Conservation (phyloP, 148 eudicot genomes). For the Chenopodium berlandieri region DNA sequence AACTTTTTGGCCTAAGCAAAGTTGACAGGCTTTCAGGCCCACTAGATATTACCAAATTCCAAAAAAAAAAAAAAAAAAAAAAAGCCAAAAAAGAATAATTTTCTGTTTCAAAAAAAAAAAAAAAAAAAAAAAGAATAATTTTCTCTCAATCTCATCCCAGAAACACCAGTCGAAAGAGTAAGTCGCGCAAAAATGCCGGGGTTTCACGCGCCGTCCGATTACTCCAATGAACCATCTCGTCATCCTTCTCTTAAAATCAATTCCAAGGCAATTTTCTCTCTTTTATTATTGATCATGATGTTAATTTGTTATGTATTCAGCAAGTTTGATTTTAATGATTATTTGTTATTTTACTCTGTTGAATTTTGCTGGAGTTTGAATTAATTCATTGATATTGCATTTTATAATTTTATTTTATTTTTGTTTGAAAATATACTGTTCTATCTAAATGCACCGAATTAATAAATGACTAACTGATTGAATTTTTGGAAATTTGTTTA, state of each 20-base stretch:
- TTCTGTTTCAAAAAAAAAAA: too few species aligned
- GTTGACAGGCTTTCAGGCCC: too few species aligned
- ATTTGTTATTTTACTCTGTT: not conserved
- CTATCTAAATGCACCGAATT: not conserved
- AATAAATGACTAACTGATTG: not conserved
- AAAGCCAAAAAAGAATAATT: too few species aligned
- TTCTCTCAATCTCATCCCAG: not conserved
- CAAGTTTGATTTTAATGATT: not conserved
- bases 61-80: too few species aligned
- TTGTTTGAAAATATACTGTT: too few species aligned
- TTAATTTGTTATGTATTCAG: not conserved
- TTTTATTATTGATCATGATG: not conserved
- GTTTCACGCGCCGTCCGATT: slow-evolving; percentile 65
- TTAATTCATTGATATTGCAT: not conserved
- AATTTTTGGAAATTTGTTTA: not conserved
- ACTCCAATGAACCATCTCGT: slow-evolving; percentile 73
- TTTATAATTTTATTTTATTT: not conserved
- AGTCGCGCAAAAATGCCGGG: slow-evolving; percentile 58
- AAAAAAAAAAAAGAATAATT: too few species aligned
- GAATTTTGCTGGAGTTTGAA: not conserved
- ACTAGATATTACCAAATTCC: too few species aligned
- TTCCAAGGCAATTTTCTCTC: slow-evolving; percentile 51
- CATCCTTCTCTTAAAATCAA: slow-evolving; percentile 64
- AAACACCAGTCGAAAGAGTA: not conserved
- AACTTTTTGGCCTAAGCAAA: too few species aligned